phyloP scores from a whole-genome alignment of 768 basidiomycete genomes.

The Tephrocybe sp. region DNA sequence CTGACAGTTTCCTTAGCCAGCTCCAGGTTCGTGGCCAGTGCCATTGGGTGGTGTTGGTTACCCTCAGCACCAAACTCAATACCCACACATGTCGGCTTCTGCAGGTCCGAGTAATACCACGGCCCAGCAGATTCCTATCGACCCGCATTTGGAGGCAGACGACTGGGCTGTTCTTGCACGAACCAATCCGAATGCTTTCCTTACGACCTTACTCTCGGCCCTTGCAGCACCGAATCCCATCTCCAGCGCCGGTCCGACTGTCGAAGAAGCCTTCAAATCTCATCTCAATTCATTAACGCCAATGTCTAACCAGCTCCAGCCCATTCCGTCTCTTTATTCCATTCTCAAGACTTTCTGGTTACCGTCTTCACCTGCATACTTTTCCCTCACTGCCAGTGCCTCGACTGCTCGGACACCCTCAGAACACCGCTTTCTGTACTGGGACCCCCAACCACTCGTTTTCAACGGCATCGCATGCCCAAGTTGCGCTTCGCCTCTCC shows the following conservation, averaged over 20 bases:
- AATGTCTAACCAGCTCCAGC: constrained; percentile 42
- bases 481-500: constrained; percentile 55
- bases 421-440: constrained; percentile 80
- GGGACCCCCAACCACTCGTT: constrained; percentile 82
- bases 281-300: constrained; percentile 68
- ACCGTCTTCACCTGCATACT: constrained; percentile 75
- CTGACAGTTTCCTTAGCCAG: not conserved
- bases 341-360: constrained; percentile 85
- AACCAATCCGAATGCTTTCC: constrained; percentile 55
- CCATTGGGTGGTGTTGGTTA: constrained; percentile 10
- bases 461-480: constrained; percentile 83
- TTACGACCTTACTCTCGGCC: constrained; percentile 55
- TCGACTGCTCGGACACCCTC: constrained; percentile 67
- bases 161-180: constrained; percentile 67
- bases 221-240: constrained; percentile 65
- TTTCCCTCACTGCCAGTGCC: constrained; percentile 72
- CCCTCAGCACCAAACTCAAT: constrained; percentile 2
- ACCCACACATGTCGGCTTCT: not conserved
- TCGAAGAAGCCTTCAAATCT: constrained; percentile 78
- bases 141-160: constrained; percentile 54
- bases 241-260: constrained; percentile 57
- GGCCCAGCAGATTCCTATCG: constrained; percentile 35
- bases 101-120: not conserved
- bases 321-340: constrained; percentile 72
- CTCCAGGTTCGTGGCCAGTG: not conserved